Evolutionary conservation across 768 basidiomycete species (phyloP).

Genomic region (Rickenella mellea): DNA sequence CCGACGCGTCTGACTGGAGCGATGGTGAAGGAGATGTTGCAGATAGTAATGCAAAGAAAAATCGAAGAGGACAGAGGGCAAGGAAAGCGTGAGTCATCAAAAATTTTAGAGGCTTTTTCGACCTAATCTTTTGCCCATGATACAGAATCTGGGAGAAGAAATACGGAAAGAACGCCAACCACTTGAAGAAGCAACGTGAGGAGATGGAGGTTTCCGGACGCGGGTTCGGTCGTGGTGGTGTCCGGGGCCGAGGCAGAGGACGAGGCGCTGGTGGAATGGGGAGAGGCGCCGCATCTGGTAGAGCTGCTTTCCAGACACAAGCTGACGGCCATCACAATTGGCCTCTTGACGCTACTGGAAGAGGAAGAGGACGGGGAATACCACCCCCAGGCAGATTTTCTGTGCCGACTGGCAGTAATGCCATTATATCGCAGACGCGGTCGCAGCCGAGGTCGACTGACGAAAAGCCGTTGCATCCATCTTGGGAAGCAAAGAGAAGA

Average conservation of each 20-base stretch:
- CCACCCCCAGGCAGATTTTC: not conserved
- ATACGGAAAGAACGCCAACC: conserved; percentile 85
- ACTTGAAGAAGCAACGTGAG: conserved; percentile 57
- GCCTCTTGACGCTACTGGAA: not conserved
- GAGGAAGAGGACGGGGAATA: not conserved
- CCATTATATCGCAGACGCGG: not conserved
- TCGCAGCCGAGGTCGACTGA: conserved; percentile 8
- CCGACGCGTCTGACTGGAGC: conserved; percentile 69
- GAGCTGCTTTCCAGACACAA: not conserved
- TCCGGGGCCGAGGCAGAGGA: conserved; percentile 7
- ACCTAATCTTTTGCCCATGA: conserved; percentile 4
- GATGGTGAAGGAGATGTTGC: conserved; percentile 49
- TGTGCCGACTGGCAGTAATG: not conserved
- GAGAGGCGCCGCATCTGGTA: too few species aligned
- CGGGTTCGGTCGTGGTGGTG: conserved; percentile 8
- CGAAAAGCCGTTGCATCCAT: conserved; percentile 68
- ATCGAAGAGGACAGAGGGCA: conserved; percentile 90
- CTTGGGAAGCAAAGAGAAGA: conserved; percentile 91
- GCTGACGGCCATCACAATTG: not conserved
- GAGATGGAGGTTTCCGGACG: conserved; percentile 8
- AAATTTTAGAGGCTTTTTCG: conserved; percentile 1
- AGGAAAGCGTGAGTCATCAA: conserved; percentile 70
- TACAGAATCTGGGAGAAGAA: conserved; percentile 96
- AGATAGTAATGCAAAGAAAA: conserved; percentile 58
- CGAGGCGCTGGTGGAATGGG: not conserved